phyloP scores from a whole-genome alignment of 257 asterid genomes.

The Primulina huaijiensis region DNA sequence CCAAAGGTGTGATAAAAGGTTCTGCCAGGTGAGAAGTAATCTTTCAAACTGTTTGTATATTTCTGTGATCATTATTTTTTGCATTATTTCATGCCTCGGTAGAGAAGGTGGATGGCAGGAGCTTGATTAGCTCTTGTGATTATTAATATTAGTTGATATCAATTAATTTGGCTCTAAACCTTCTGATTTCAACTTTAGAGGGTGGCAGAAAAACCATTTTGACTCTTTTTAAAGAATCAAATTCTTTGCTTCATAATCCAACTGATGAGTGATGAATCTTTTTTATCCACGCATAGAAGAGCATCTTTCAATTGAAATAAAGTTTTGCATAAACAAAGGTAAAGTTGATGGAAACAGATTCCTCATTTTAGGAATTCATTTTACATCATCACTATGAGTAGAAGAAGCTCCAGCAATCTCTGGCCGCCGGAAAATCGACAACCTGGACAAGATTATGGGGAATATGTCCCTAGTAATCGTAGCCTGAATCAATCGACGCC shows the following conservation, averaged over 20 bases:
- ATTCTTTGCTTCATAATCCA: slow-evolving; percentile 41
- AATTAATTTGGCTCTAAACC: neutral
- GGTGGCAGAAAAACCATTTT: neutral
- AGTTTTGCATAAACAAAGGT: neutral
- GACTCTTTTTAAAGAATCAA: slow-evolving; percentile 27
- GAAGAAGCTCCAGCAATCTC: slow-evolving; percentile 26
- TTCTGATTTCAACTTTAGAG: neutral
- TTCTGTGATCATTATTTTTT: neutral
- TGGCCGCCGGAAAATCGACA: slow-evolving; percentile 25
- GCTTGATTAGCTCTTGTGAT: no score
- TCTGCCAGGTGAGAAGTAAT: neutral
- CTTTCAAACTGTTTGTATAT: no score
- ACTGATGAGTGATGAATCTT: slow-evolving; percentile 3
- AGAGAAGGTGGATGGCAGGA: neutral
- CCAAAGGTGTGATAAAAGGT: neutral
- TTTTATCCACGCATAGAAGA: slow-evolving; percentile 5
- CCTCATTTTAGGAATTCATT: slow-evolving; percentile 6
- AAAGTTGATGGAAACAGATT: neutral
- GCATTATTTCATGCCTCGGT: neutral
- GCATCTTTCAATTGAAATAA: slow-evolving; percentile 24
- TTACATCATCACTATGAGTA: slow-evolving; percentile 32
- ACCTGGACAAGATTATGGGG: slow-evolving; percentile 35
- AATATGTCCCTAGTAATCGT: slow-evolving; percentile 27
- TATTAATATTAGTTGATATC: neutral
- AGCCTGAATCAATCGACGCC: neutral